These are phyloP conservation scores for Colletotrichum lini DNA, from an alignment of 2,329 filamentous ascomycete genomes.

Conservation along the genomic window DNA sequence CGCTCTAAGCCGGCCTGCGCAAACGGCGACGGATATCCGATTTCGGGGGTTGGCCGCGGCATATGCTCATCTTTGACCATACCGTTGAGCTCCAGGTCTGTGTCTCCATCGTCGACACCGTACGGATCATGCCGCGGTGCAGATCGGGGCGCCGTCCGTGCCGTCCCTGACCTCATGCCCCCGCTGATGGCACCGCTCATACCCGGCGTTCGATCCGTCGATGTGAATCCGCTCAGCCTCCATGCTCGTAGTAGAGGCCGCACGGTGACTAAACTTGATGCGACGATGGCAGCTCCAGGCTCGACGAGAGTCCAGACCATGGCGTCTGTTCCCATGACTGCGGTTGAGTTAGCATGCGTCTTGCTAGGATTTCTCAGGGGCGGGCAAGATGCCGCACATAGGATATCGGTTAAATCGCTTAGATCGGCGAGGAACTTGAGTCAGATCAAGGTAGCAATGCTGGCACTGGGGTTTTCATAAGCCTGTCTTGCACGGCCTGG, in stretches of 20 bases:
- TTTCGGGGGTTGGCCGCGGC: background rate
- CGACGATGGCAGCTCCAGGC: constrained; percentile 68
- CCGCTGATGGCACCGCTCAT: constrained; percentile 46
- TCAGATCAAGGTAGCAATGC: constrained; percentile 67
- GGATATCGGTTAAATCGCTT: constrained; percentile 60
- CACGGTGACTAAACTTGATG: constrained; percentile 68
- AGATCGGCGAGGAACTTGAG: constrained; percentile 64
- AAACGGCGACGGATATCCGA: background rate
- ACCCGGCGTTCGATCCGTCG: constrained; percentile 53
- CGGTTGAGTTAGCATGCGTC: background rate
- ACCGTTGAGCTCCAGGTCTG: constrained; percentile 50
- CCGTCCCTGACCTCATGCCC: constrained; percentile 50
- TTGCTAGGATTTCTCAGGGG: background rate
- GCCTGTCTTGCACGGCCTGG: background rate
- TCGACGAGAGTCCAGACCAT: constrained; percentile 72
- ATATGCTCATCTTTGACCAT: constrained; percentile 22
- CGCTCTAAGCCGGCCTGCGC: background rate
- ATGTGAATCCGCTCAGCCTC: constrained; percentile 62
- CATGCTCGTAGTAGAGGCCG: constrained; percentile 66
- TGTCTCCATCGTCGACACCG: constrained; percentile 56
- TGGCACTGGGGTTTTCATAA: constrained; percentile 57
- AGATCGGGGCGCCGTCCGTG: constrained; percentile 43
- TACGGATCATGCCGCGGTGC: constrained; percentile 49
- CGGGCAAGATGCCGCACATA: constrained; percentile 56
- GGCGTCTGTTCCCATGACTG: constrained; percentile 64